A percentile compares a stretch with the other conserved stretches of the same genome.
Conservation (phyloP, 768 basidiomycete genomes). For the Boletus tylopilopsis region DNA sequence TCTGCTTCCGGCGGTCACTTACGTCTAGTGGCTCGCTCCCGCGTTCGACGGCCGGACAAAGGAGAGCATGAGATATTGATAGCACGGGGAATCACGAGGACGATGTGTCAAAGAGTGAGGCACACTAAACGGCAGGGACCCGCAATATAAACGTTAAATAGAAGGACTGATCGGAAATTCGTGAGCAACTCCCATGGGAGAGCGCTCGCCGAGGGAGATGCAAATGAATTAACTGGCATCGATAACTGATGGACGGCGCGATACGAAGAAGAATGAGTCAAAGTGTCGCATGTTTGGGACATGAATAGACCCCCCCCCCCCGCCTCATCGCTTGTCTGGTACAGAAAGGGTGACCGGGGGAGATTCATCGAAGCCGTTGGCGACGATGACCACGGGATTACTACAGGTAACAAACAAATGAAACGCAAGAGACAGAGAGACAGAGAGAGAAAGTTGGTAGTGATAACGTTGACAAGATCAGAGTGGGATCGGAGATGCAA, state of each 20-base stretch:
- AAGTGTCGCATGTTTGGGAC: slow-evolving; percentile 2
- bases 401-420: no score
- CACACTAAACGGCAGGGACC: slow-evolving; percentile 15
- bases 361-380: slow-evolving; percentile 9
- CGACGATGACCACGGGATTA: slow-evolving; percentile 12
- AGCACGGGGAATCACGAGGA: slow-evolving; percentile 17
- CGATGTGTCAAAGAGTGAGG: slow-evolving; percentile 17
- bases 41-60: slow-evolving; percentile 20
- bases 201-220: slow-evolving; percentile 14
- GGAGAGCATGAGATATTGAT: slow-evolving; percentile 18
- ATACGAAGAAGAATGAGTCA: slow-evolving; percentile 9
- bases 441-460: slow-evolving; percentile 11
- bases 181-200: slow-evolving; percentile 1
- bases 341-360: slow-evolving; percentile 25
- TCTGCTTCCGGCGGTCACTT: slow-evolving; percentile 26
- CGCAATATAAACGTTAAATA: slow-evolving; percentile 21
- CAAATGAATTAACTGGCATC: slow-evolving; percentile 25
- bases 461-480: slow-evolving; percentile 35
- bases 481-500: slow-evolving; percentile 29
- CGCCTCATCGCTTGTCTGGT: not conserved
- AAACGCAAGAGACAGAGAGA: slow-evolving; percentile 5
- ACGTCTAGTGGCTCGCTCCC: slow-evolving; percentile 33
- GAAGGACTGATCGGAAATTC: slow-evolving; percentile 26
- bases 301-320: slow-evolving; percentile 6
- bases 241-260: slow-evolving; percentile 19